These are phyloP conservation scores for Kwoniella botswanensis DNA, from an alignment of 768 basidiomycete species.

Conservation along the genomic window DNA sequence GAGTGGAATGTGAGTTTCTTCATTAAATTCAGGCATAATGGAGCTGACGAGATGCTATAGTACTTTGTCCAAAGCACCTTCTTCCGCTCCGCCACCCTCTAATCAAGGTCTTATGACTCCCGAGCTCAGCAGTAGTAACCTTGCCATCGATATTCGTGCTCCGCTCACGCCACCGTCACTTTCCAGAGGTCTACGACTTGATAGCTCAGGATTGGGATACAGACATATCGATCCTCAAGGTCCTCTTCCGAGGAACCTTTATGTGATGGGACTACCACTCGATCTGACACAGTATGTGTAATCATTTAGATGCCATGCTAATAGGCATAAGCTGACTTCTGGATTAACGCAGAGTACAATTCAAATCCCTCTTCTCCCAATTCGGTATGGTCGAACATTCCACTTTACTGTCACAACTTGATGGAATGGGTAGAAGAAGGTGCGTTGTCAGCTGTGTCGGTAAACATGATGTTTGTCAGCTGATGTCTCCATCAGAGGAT, in stretches of 20 bases:
- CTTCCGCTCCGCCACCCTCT: neutral
- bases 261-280: slow-evolving; percentile 44
- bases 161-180: slow-evolving; percentile 18
- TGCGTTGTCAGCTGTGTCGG: slow-evolving; percentile 4
- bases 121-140: neutral
- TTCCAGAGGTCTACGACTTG: slow-evolving; percentile 8
- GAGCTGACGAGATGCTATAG: neutral
- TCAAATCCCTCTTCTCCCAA: slow-evolving; percentile 33
- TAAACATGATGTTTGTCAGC: neutral
- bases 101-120: slow-evolving; percentile 18
- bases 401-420: slow-evolving; percentile 44
- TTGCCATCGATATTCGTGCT: slow-evolving; percentile 13
- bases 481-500: slow-evolving; percentile 32
- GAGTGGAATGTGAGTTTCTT: slow-evolving; percentile 32
- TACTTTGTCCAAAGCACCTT: slow-evolving; percentile 19
- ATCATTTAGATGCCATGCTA: neutral
- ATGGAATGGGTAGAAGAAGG: slow-evolving; percentile 42
- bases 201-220: slow-evolving; percentile 19
- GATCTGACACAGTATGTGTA: slow-evolving; percentile 45
- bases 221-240: slow-evolving; percentile 32
- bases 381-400: slow-evolving; percentile 49
- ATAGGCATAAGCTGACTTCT: neutral
- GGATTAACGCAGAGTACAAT: slow-evolving; percentile 28
- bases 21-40: neutral
- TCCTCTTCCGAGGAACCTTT: slow-evolving; percentile 44